Conservation (phyloP, 768 basidiomycete species). For the Melanogaster broomeanus region DNA sequence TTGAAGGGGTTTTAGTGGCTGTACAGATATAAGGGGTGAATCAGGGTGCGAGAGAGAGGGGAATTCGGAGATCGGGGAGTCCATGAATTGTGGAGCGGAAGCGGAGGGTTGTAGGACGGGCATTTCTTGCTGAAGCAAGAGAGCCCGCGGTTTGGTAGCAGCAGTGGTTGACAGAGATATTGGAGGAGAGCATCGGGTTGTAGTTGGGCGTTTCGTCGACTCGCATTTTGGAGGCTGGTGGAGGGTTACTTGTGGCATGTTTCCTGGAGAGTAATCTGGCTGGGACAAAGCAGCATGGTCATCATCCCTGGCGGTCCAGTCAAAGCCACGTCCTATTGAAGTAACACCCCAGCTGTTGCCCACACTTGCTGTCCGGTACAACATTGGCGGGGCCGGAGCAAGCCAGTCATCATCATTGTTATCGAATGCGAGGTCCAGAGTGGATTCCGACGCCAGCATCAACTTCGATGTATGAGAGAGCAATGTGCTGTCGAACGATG, state of each 20-base stretch:
- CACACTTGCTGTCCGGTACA: slow-evolving; percentile 66
- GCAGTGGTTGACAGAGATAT: slow-evolving; percentile 16
- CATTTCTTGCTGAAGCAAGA: slow-evolving; percentile 27
- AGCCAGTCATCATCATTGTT: slow-evolving; percentile 77
- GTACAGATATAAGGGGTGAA: slow-evolving; percentile 28
- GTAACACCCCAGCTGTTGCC: slow-evolving; percentile 86
- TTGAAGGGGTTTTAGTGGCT: slow-evolving; percentile 21
- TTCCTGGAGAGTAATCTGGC: slow-evolving; percentile 5
- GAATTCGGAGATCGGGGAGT: slow-evolving; percentile 29
- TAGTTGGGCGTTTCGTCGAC: slow-evolving; percentile 7
- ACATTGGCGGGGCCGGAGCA: slow-evolving; percentile 46
- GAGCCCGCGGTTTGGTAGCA: slow-evolving; percentile 26
- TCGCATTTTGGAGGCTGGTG: slow-evolving; percentile 14
- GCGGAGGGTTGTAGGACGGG: slow-evolving; percentile 28
- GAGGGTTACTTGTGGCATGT: slow-evolving; percentile 6
- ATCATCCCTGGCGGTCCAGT: slow-evolving; percentile 59
- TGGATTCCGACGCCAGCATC: slow-evolving; percentile 63
- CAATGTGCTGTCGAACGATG: not conserved
- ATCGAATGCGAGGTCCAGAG: slow-evolving; percentile 65
- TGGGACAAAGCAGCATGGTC: slow-evolving; percentile 15
- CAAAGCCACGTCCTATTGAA: slow-evolving; percentile 79
- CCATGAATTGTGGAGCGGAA: slow-evolving; percentile 29
- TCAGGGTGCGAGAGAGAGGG: slow-evolving; percentile 37
- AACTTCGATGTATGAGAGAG: not conserved
- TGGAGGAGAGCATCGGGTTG: slow-evolving; percentile 13